Base-by-base conservation (phyloP, 148 eudicot genomes). In the Diospyros kaki region DNA sequence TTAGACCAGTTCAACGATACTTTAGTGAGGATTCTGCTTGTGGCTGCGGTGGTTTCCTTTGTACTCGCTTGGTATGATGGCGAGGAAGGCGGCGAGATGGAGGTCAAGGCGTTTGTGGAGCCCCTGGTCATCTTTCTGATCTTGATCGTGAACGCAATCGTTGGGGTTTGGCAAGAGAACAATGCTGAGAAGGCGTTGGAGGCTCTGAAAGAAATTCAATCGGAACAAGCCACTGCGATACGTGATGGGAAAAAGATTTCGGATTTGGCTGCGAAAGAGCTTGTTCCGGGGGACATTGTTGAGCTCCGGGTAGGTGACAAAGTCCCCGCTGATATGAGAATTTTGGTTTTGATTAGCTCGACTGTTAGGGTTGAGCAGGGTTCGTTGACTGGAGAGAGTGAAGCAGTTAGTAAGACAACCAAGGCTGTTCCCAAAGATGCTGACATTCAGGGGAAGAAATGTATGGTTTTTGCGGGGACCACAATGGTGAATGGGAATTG, bases 111-210 rank as follows among this genome's bases (percentile, higher is more conserved):
- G 2, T 53, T 12, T 56, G 82, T 74, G 53, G 82, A 79, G 70
- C 78, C 82, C 1, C 15, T 79, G 48, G 82, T 79, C 7, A 79
- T 79, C 5, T 74, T 79, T 61, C 40, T 79, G 9, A 79, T 79
- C 15, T 69, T 79, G 43, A 74, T 79, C n/a, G 70, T 79, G 7
- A 79, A 79, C 40, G 82, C 82, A 0, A 14, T 79, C n/a, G 82
- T 79, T 0, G 82, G 82, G 0, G 82, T 79, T 13, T 79, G 82
- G 82, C 82, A 79, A 45, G 82, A 79, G 64, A 74, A 52, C 50
- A 79, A 79, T 61, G 82, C 82, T 38, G 82, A 79, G 71, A 79
- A 79, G 50, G 82, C 82, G 3, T 18, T 79, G n/a, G 82, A 79
- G 46, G 82, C 82, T 0, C 58, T 79, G 39, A 74, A 79, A n/a